Evolutionary conservation across 805 yeast genomes (phyloP), one percentile per base, ranked within the genome.

Genomic region (Monosporozyma solicola): DNA sequence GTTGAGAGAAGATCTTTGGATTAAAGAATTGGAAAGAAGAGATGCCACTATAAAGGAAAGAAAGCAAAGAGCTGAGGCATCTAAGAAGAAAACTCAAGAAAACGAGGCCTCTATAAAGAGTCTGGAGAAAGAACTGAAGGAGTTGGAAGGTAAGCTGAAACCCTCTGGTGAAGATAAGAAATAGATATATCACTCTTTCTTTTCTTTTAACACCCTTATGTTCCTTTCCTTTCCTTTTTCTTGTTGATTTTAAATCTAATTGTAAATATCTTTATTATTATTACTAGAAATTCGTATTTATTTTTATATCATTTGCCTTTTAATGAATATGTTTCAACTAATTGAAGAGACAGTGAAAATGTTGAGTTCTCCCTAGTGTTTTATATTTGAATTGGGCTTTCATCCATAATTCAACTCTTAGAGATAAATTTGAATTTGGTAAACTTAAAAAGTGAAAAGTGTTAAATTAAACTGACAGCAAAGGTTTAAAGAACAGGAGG

Each of bases 11-110:
- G 75, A 73, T 61, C 66, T 91, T 59, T 91, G 97, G 97, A 85
- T 90, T 56, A 88, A 86, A 64, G 95, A 86, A 63, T 76, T 90
- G 62, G 97, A 90, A 66, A 80, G 96, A 72, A 80, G 95, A 68
- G 97, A 90, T 66, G 77, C 69, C 13, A 85, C 82, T 53, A 80
- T 83, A 53, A 82, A 85, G 65, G 80, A 76, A 55, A 76, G 95
- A 61, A 82, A 79, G 68, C 68, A 74, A 59, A 77, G 90, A 61
- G 87, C 91, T 5, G 87, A 84, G 53, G 60, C 75, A 49, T 84
- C 84, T 1, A 77, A 80, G 65, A 58, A 58, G 55, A 72, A 74
- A 59, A 65, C 72, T 39, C 60, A 64, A 48, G 78, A 77, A 57
- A 64, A 68, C 47, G 71, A 66, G 44, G 63, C 61, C 24, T 67